Evolutionary conservation across 2,329 filamentous ascomycete species (phyloP).

Genomic region (Ceratocystiopsis sp.): DNA sequence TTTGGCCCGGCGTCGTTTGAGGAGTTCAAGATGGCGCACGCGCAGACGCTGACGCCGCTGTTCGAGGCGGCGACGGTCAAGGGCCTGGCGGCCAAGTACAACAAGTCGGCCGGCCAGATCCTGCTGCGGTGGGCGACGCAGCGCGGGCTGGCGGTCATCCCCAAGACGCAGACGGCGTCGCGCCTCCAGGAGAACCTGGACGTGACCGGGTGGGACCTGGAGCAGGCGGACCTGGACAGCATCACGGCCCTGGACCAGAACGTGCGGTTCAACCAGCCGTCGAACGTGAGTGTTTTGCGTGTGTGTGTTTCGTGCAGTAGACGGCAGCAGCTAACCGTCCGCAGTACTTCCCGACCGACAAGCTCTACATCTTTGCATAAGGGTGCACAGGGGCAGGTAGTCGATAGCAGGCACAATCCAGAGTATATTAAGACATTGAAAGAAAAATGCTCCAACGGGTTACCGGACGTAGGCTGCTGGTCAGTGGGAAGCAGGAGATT

Average conservation of each 20-base stretch:
- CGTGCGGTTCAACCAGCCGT: constrained; percentile 44
- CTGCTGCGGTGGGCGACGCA: constrained; percentile 79
- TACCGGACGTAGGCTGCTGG: constrained; percentile 13
- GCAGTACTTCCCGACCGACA: constrained; percentile 38
- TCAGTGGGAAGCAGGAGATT: neutral
- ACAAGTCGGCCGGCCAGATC: constrained; percentile 62
- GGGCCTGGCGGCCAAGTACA: constrained; percentile 48
- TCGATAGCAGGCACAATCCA: too few species aligned
- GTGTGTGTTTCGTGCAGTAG: too few species aligned
- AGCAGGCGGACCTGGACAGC: constrained; percentile 34
- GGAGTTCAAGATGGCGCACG: constrained; percentile 57
- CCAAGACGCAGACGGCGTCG: constrained; percentile 39
- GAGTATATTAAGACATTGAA: neutral
- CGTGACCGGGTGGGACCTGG: constrained; percentile 35
- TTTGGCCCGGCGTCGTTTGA: constrained; percentile 68
- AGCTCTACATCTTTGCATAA: constrained; percentile 42
- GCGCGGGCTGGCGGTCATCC: constrained; percentile 64
- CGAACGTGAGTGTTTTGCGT: constrained; percentile 9
- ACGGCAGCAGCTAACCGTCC: neutral
- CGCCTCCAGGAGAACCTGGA: constrained; percentile 39
- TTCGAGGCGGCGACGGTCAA: constrained; percentile 52
- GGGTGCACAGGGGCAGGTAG: too few species aligned
- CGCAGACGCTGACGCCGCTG: constrained; percentile 39
- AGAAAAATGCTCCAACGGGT: too few species aligned
- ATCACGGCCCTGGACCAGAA: constrained; percentile 36